Conservation (phyloP, 2,329 filamentous ascomycete species). For the Incumbomyces lentus region DNA sequence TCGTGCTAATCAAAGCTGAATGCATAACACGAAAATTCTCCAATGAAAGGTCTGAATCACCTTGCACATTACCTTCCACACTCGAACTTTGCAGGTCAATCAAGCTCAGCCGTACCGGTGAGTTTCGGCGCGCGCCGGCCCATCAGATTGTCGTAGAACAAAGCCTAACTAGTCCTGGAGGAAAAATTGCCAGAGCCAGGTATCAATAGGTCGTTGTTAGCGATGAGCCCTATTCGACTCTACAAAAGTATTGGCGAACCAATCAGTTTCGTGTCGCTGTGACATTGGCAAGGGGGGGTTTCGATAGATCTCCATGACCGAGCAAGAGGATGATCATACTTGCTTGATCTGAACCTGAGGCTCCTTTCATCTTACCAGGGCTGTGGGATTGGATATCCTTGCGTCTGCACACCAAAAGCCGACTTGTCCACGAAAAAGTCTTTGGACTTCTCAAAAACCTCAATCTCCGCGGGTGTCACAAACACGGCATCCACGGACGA, state of each 20-base stretch:
- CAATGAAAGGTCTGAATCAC: constrained; percentile 51
- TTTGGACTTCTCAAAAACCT: no score
- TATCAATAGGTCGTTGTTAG: constrained; percentile 47
- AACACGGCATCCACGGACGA: no score
- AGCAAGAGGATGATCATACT: constrained; percentile 52
- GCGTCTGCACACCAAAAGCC: no score
- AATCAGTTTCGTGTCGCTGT: constrained; percentile 64
- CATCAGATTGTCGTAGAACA: constrained; percentile 53
- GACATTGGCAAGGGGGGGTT: constrained; percentile 61
- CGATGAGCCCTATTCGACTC: constrained; percentile 47
- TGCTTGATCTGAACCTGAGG: no score
- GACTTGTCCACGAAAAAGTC: no score
- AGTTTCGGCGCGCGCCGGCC: constrained; percentile 53
- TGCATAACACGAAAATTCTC: background rate
- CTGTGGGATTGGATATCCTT: no score
- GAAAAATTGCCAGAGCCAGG: constrained; percentile 51
- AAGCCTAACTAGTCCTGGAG: constrained; percentile 49
- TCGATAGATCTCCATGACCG: constrained; percentile 25
- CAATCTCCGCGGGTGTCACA: no score
- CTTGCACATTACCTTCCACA: constrained; percentile 63
- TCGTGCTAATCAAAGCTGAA: background rate
- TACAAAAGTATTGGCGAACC: constrained; percentile 56
- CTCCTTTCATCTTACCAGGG: no score
- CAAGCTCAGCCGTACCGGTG: constrained; percentile 58
- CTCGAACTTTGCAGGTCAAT: constrained; percentile 54